Evolutionary conservation across 2,329 filamentous ascomycete species (phyloP).

Genomic region (Diplodia seriata): DNA sequence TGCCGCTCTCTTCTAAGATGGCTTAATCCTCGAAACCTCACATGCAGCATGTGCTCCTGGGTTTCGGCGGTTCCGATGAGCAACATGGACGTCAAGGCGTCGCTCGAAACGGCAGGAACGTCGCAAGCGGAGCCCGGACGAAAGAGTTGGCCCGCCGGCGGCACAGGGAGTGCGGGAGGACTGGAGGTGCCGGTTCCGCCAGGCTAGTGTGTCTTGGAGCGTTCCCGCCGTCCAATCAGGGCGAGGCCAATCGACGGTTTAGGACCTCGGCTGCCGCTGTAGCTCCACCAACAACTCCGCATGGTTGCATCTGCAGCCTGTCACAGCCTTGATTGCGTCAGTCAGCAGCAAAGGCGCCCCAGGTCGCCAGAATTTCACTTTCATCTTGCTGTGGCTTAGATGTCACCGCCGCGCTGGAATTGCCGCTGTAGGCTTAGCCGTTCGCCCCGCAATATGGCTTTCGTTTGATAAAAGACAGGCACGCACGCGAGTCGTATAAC

Average conservation of each 20-base stretch:
- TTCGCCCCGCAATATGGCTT: neutral
- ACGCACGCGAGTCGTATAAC: neutral
- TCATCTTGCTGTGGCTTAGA: neutral
- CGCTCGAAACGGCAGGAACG: neutral
- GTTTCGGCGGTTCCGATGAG: too few species aligned
- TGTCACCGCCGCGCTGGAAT: neutral
- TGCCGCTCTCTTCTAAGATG: too few species aligned
- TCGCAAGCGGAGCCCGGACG: neutral
- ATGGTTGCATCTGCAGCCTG: neutral
- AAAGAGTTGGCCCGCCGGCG: neutral
- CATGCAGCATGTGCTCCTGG: too few species aligned
- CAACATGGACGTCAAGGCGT: neutral
- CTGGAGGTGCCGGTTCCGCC: neutral
- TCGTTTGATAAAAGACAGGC: neutral
- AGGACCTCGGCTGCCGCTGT: neutral
- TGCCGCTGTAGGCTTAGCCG: neutral
- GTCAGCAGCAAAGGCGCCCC: neutral
- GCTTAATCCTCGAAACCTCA: too few species aligned
- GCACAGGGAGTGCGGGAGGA: neutral
- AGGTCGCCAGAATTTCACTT: too few species aligned
- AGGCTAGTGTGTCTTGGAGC: neutral
- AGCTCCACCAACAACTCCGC: slow-evolving; percentile 1
- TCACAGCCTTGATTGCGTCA: neutral
- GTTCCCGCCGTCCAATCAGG: neutral
- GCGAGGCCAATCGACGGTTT: neutral